Evolutionary conservation across 495 filamentous ascomycete genomes (phyloP).

Genomic region (Immersiella caudata): DNA sequence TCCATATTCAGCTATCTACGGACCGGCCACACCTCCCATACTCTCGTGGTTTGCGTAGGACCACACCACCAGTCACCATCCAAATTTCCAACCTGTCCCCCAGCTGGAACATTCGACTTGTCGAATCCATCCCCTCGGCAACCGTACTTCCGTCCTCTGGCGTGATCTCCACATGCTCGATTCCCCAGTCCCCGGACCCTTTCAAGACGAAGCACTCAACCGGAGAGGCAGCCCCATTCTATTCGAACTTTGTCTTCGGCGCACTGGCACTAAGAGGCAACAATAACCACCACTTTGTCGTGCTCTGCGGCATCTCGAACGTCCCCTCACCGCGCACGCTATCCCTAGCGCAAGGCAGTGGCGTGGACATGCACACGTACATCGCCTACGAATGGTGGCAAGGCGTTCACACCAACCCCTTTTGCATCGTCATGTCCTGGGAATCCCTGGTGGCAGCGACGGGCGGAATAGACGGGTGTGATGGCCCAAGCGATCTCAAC

Average conservation of each 20-base stretch:
- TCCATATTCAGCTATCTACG: background rate
- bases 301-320: background rate
- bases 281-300: background rate
- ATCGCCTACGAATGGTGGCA: constrained; percentile 5
- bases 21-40: background rate
- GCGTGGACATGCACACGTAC: constrained; percentile 2
- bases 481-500: background rate
- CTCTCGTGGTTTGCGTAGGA: background rate
- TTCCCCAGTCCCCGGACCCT: background rate
- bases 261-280: background rate
- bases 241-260: background rate
- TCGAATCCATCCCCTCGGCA: background rate
- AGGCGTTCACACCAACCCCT: background rate
- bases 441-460: background rate
- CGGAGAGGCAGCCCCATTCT: background rate
- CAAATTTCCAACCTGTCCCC: background rate
- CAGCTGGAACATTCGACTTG: background rate
- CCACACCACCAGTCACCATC: background rate
- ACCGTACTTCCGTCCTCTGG: background rate
- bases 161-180: background rate
- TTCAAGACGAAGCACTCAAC: background rate
- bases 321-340: background rate
- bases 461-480: background rate
- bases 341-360: background rate
- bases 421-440: constrained; percentile 9